Evolutionary conservation across 2,329 filamentous ascomycete species (phyloP), one percentile per base, ranked within the genome.

Genomic region (Exophiala viscosa): DNA sequence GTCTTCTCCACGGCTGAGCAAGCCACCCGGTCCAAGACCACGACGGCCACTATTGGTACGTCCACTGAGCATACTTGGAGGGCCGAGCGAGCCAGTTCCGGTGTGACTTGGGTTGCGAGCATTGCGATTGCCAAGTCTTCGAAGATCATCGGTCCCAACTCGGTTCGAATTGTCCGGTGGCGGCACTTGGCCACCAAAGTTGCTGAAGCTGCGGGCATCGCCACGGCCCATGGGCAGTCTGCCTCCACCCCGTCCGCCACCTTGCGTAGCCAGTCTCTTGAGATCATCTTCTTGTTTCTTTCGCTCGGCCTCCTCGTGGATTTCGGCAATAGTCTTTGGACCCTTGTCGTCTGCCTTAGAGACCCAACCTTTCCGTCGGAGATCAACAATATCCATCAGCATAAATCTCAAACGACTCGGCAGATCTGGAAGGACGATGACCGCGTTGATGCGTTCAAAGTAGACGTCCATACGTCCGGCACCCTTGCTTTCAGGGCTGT

Each of bases 261-360:
- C 69, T 57, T 75, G 72, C 51, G 76, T 76, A 45, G 78, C 76
- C 40, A 74, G 67, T 56, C 79, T 76, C 66, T 83, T 80, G 65
- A 78, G 72, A 65, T 96, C 91, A 50, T 86, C 86, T 55, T 90
- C 89, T 73, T 92, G 91, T 62, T 87, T 84, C 40, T 87, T 87
- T 57, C 86, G 86, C 48, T 82, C 79, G 60, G 90, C 83, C 73
- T 90, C 86, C 62, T 85, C 86, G 68, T 90, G 88, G 62, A 99
- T 88, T 74, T 97, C 88, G 3, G 90, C 84, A 48, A 99, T 87
- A 7, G 93, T 99, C 84, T 96, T 96, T 54, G 93, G 93, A 34
- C 93, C 93, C 78, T 97, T 97, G 74, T 91, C 87, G 48, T 77
- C 75, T 68, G 95, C 90, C 79, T 96, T 96, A 52, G 89, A 90